Evolutionary conservation across 176 grass and related monocot species (phyloP).

Genomic region (Stipa capillata): DNA sequence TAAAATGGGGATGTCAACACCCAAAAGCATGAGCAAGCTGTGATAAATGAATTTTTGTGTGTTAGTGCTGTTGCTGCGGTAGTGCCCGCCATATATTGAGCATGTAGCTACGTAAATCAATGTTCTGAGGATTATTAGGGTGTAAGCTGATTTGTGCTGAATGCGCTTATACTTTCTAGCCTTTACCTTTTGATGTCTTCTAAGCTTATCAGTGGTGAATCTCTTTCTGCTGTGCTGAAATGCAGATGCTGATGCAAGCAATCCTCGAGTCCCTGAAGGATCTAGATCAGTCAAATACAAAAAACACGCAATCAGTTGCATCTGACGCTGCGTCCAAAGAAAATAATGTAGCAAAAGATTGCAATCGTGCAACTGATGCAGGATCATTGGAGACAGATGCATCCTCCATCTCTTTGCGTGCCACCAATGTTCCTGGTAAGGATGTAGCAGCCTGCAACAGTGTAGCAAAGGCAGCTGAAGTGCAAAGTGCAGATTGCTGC

Average conservation of each 20-base stretch:
- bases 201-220: background rate
- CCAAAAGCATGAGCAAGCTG: background rate
- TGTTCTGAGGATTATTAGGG: background rate
- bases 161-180: background rate
- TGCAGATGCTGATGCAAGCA: constrained; percentile 95
- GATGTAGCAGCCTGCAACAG: constrained; percentile 8
- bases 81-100: background rate
- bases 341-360: constrained; percentile 9
- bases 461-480: constrained; percentile 11
- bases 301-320: constrained; percentile 27
- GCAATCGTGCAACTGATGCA: background rate
- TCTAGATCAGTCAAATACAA: constrained; percentile 42
- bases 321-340: constrained; percentile 30
- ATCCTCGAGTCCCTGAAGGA: constrained; percentile 92
- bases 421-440: background rate
- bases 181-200: background rate
- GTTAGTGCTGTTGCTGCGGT: background rate
- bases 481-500: background rate
- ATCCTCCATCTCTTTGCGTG: background rate
- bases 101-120: background rate
- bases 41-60: background rate
- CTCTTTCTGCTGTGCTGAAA: background rate
- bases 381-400: constrained; percentile 11
- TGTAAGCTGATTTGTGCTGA: background rate
- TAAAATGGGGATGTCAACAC: background rate